These are phyloP conservation scores for Mortierella sp. DNA, from an alignment of 371 early-diverging fungal genomes.

Conservation along the genomic window DNA sequence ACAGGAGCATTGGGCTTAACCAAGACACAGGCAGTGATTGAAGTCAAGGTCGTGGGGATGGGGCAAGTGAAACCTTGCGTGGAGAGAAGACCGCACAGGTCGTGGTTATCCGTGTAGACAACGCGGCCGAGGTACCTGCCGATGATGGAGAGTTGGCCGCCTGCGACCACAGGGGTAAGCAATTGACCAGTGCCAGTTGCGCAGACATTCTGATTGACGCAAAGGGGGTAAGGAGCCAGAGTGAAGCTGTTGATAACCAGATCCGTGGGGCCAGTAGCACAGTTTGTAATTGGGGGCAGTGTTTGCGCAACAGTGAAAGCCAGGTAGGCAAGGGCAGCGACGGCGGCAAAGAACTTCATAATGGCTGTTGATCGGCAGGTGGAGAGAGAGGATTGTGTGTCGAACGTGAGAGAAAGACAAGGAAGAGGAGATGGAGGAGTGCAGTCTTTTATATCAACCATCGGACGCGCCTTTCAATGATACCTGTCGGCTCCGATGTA, in stretches of 20 bases:
- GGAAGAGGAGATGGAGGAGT: not conserved
- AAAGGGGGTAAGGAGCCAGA: slow-evolving; percentile 13
- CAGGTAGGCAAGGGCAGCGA: slow-evolving; percentile 21
- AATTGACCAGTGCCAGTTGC: slow-evolving; percentile 4
- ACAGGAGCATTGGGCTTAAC: slow-evolving; percentile 34
- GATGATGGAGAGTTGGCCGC: slow-evolving; percentile 5
- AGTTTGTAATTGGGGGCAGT: slow-evolving; percentile 21
- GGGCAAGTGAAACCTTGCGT: slow-evolving; percentile 23
- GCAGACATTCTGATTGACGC: slow-evolving; percentile 17
- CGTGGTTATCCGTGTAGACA: slow-evolving; percentile 31
- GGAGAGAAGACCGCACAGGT: slow-evolving; percentile 19
- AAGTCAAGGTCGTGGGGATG: slow-evolving; percentile 24
- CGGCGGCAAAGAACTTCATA: slow-evolving; percentile 34
- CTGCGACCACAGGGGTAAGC: slow-evolving; percentile 12
- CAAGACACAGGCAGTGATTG: slow-evolving; percentile 29
- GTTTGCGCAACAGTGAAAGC: slow-evolving; percentile 11
- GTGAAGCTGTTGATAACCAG: slow-evolving; percentile 20
- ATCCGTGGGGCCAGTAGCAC: slow-evolving; percentile 13
- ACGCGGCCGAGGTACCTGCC: slow-evolving; percentile 17
- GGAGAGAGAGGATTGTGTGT: not conserved
- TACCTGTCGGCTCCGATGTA: too few relatives aligned
- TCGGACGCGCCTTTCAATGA: too few relatives aligned
- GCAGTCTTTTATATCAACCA: too few relatives aligned
- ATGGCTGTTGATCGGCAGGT: not conserved
- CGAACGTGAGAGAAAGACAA: not conserved